phyloP scores from a whole-genome alignment of 2,329 filamentous ascomycete genomes.

The Verticillium albo-atrum region DNA sequence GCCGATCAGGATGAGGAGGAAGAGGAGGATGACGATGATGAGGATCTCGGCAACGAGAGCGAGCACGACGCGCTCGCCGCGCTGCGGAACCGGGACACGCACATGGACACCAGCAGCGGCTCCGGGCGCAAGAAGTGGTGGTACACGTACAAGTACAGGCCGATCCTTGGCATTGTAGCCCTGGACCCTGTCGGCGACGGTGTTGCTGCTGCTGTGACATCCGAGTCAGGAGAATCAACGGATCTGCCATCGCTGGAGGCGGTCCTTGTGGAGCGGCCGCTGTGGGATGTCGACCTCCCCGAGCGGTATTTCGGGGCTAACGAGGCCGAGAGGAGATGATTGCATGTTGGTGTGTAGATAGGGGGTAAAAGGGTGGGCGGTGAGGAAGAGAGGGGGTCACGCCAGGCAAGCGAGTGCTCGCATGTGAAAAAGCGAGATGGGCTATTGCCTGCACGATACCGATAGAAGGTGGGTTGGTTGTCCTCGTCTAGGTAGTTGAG shows the following conservation, averaged over 20 bases:
- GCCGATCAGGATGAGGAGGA: slow-evolving; percentile 27
- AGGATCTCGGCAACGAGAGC: slow-evolving; percentile 23
- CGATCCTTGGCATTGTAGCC: slow-evolving; percentile 72
- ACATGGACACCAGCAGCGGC: slow-evolving; percentile 12
- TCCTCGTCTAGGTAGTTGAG: not conserved
- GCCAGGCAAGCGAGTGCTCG: not conserved
- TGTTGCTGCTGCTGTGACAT: not conserved
- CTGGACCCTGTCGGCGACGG: slow-evolving; percentile 17
- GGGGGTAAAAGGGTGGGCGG: not conserved
- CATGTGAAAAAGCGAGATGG: not conserved
- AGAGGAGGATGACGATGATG: slow-evolving; percentile 29
- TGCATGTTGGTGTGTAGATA: not conserved
- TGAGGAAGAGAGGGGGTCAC: not conserved
- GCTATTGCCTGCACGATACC: not conserved
- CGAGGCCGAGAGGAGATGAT: slow-evolving; percentile 38
- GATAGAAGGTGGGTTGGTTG: not conserved
- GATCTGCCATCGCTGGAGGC: slow-evolving; percentile 59
- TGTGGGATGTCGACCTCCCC: slow-evolving; percentile 76
- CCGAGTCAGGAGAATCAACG: not conserved
- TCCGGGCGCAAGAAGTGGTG: slow-evolving; percentile 47
- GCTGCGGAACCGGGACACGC: slow-evolving; percentile 22
- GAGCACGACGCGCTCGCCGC: slow-evolving; percentile 23
- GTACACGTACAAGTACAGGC: slow-evolving; percentile 89
- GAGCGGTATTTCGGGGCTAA: slow-evolving; percentile 62
- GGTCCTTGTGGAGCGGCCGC: slow-evolving; percentile 80